A percentile compares a stretch with the other conserved stretches of the same genome.
Conservation (phyloP, 2,329 filamentous ascomycete genomes). For the Hypoxylon sp. region DNA sequence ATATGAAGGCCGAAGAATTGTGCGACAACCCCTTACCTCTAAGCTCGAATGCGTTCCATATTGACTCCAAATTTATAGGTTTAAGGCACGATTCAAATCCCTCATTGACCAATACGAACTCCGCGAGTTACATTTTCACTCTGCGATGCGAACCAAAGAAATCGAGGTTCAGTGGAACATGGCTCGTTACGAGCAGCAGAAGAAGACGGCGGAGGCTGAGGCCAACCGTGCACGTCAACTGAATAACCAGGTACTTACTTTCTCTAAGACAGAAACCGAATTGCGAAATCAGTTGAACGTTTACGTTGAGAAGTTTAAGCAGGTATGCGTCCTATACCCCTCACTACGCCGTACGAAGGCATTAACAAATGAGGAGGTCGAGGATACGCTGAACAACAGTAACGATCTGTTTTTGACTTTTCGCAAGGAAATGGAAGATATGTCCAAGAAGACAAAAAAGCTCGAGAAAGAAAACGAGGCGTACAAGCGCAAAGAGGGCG, state of each 20-base stretch:
- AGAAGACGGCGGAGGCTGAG: slow-evolving; percentile 88
- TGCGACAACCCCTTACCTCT: slow-evolving; percentile 61
- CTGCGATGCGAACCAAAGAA: slow-evolving; percentile 92
- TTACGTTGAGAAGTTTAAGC: slow-evolving; percentile 99
- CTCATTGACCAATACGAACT: slow-evolving; percentile 97
- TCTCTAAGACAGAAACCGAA: slow-evolving; percentile 95
- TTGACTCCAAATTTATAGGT: slow-evolving; percentile 64
- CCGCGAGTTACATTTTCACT: slow-evolving; percentile 93
- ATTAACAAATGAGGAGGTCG: slow-evolving; percentile 78
- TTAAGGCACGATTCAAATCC: slow-evolving; percentile 90
- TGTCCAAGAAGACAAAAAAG: slow-evolving; percentile 98
- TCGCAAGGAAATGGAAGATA: slow-evolving; percentile 99
- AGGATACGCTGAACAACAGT: slow-evolving; percentile 98
- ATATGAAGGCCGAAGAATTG: slow-evolving; percentile 91
- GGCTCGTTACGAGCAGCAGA: slow-evolving; percentile 89
- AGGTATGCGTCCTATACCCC: slow-evolving; percentile 72
- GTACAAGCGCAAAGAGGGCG: slow-evolving; percentile 91
- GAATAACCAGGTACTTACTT: slow-evolving; percentile 91
- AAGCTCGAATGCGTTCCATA: slow-evolving; percentile 23
- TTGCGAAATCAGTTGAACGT: slow-evolving; percentile 95
- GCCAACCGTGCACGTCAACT: slow-evolving; percentile 83
- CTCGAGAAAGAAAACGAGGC: slow-evolving; percentile 96
- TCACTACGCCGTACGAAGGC: slow-evolving; percentile 47
- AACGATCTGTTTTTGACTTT: slow-evolving; percentile 98
- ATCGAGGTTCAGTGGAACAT: slow-evolving; percentile 94